Base-by-base conservation (phyloP, 2,329 filamentous ascomycete species). In the Aspergillus thermomutatus region DNA sequence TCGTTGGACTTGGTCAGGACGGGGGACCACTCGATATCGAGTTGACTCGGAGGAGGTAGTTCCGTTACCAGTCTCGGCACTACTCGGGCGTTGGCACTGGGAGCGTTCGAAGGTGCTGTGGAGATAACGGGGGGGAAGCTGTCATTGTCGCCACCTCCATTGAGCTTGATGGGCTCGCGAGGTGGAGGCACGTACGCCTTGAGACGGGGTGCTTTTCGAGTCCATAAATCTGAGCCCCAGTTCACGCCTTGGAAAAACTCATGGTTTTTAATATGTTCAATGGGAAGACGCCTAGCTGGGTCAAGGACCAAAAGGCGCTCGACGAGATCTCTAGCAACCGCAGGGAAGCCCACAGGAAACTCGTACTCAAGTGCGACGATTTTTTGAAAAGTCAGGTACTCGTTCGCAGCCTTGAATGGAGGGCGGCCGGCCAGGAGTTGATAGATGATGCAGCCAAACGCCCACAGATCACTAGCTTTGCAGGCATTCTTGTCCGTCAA, bases 21-120 rank as follows among this genome's bases (percentile, higher is more conserved):
- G 0, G 94, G 94, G 0, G 93, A 97, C 94, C 94, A 99, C 75
- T 99, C 94, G 56, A 99, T 96, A 69, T 99, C 94, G 26, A 99
- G 80, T 72, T 97, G 94, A 51, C 90, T 96, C 0, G 94, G 94
- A n/a, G 94, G 93, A 17, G 94, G 92, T 9, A 99, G 82, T 73
- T 99, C 94, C 1, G 94, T 97, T 59, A 99, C 95, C 58, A 97
- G 87, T 59, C 92, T 83, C 1, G 90, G 83, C 31, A 92, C 89
- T 9, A 85, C 82, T 54, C 91, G 80, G 26, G 79, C 65, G 49
- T 59, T 77, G 34, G 75, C 72, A 37, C 79, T 80, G 53, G 74
- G 66, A 31, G 71, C 62, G 57, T 72, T 73, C n/a, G 71, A 74
- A 28, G 72, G 63, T 7, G 72, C 69, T n/a, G 75, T 70, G 11